Conservation (phyloP, 257 asterid species). For the Fraxinus pennsylvanica region DNA sequence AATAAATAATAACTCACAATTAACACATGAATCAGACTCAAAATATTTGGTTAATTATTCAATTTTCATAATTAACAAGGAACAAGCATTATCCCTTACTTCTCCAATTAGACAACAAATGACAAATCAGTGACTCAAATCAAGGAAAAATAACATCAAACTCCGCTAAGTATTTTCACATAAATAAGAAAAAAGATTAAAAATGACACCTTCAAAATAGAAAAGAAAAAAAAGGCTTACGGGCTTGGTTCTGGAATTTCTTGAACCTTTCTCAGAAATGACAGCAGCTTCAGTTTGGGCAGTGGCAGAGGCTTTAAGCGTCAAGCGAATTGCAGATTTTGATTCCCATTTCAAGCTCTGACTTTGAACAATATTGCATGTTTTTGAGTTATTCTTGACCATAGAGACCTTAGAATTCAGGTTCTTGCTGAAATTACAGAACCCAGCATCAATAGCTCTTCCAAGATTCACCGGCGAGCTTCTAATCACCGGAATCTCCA, state of each 20-base stretch:
- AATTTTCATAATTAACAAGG: not conserved
- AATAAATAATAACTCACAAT: not conserved
- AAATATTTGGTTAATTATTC: not conserved
- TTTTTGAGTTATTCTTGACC: constrained; percentile 31
- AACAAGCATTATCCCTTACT: not conserved
- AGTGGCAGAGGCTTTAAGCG: constrained; percentile 52
- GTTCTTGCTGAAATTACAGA: constrained; percentile 52
- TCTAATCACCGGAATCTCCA: constrained; percentile 70
- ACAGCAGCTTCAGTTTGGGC: constrained; percentile 42
- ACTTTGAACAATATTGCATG: constrained; percentile 35
- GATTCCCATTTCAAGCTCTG: constrained; percentile 39
- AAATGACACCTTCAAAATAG: not conserved
- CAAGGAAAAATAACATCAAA: not conserved
- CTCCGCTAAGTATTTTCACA: not conserved
- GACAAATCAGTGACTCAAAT: not conserved
- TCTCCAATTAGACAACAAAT: not conserved
- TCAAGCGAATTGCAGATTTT: constrained; percentile 38
- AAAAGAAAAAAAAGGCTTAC: constrained; percentile 27
- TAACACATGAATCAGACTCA: not conserved
- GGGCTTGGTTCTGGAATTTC: constrained; percentile 31
- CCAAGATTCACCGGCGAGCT: constrained; percentile 64
- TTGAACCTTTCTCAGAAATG: constrained; percentile 35
- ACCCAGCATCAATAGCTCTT: constrained; percentile 42
- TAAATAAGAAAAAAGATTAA: not conserved
- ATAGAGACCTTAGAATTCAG: constrained; percentile 37